Evolutionary conservation across 2,329 filamentous ascomycete species (phyloP).

Genomic region (Geosmithia morbida): DNA sequence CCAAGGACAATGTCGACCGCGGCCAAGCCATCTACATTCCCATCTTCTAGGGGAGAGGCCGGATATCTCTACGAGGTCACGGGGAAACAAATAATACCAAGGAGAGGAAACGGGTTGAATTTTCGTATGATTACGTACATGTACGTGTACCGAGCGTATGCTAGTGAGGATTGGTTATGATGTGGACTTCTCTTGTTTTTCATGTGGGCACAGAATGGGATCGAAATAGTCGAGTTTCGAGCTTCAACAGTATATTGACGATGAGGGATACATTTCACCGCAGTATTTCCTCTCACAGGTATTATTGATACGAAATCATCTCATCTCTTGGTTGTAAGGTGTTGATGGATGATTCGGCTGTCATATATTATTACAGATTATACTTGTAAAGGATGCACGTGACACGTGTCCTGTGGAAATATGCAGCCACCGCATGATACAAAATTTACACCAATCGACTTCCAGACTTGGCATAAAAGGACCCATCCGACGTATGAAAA

Average conservation of each 20-base stretch:
- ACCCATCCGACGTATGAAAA: background rate
- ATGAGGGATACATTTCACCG: no score
- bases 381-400: background rate
- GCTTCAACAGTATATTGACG: no score
- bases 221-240: no score
- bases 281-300: no score
- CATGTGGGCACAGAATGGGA: no score
- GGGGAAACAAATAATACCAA: background rate
- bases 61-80: background rate
- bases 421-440: background rate
- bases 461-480: background rate
- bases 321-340: no score
- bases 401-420: background rate
- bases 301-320: no score
- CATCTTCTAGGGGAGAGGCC: background rate
- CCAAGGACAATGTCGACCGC: constrained; percentile 14
- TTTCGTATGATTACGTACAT: no score
- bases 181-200: no score
- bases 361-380: background rate
- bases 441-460: background rate
- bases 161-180: no score
- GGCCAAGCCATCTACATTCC: constrained; percentile 2
- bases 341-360: no score
- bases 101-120: background rate
- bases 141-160: no score